phyloP scores from a whole-genome alignment of 2,329 filamentous ascomycete species.

The Ophiostoma piceae region DNA sequence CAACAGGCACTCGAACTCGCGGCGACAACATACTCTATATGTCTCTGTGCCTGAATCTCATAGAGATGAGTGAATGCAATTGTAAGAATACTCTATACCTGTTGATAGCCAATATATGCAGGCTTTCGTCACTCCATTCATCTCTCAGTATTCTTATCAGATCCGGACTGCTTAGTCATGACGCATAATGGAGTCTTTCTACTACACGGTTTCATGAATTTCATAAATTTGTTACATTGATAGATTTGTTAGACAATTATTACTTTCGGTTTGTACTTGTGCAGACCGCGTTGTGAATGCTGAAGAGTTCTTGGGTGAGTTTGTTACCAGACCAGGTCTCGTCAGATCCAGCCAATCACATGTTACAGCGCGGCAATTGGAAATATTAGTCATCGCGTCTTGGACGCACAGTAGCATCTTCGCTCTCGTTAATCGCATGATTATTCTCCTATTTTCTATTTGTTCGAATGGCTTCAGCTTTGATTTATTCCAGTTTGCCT shows the following conservation, averaged over 20 bases:
- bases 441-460: constrained; percentile 11
- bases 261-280: background rate
- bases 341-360: constrained; percentile 12
- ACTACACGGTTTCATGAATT: background rate
- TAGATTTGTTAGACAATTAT: background rate
- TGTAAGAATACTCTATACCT: no score
- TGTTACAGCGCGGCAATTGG: constrained; percentile 1
- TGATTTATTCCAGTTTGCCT: background rate
- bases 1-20: background rate
- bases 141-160: background rate
- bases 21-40: background rate
- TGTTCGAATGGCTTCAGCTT: background rate
- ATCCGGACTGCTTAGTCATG: background rate
- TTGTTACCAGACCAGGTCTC: background rate
- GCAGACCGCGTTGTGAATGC: background rate
- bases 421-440: background rate
- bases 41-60: background rate
- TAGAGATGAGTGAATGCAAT: background rate
- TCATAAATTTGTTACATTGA: background rate
- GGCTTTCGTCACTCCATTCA: background rate
- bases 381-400: background rate
- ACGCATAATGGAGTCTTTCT: no score
- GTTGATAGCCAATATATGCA: no score
- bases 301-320: background rate
- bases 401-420: background rate